Evolutionary conservation across 257 asterid species (phyloP).

Genomic region (Ophiorrhiza pumila): DNA sequence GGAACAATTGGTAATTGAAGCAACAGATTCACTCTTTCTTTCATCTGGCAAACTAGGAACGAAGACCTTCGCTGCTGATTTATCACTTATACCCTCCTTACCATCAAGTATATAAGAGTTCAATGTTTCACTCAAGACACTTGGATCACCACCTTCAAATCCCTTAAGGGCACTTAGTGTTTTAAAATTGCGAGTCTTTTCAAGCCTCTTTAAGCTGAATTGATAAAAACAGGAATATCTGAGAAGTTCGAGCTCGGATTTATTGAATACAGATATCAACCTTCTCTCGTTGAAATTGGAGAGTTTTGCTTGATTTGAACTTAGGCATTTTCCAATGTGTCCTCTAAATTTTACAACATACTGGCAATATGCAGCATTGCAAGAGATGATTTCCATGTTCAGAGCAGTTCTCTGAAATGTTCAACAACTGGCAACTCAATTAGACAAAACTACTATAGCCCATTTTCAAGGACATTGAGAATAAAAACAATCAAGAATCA

Average conservation of each 20-base stretch:
- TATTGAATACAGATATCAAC: constrained; percentile 17
- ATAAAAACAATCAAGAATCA: neutral
- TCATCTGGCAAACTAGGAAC: constrained; percentile 77
- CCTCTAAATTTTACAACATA: constrained; percentile 34
- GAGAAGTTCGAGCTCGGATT: constrained; percentile 23
- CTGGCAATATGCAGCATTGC: constrained; percentile 37
- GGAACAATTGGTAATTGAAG: constrained; percentile 52
- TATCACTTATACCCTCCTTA: constrained; percentile 31
- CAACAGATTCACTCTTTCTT: constrained; percentile 43
- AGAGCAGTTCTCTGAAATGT: constrained; percentile 36
- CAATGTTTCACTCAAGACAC: constrained; percentile 38
- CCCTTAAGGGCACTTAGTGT: constrained; percentile 33
- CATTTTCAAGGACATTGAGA: constrained; percentile 3
- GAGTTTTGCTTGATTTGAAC: constrained; percentile 25
- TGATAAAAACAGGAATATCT: constrained; percentile 26
- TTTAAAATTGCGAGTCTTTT: constrained; percentile 16
- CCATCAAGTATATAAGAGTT: constrained; percentile 50
- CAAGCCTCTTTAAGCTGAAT: constrained; percentile 28
- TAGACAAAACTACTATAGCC: constrained; percentile 6
- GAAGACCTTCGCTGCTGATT: constrained; percentile 52
- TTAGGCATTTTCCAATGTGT: constrained; percentile 23
- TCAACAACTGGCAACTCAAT: too few relatives aligned
- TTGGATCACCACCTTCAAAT: constrained; percentile 34
- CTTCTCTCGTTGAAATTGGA: constrained; percentile 27
- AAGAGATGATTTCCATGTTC: constrained; percentile 57